Evolutionary conservation across 2,329 filamentous ascomycete species (phyloP), one percentile per base, ranked within the genome.

Genomic region (Calonectria montana): DNA sequence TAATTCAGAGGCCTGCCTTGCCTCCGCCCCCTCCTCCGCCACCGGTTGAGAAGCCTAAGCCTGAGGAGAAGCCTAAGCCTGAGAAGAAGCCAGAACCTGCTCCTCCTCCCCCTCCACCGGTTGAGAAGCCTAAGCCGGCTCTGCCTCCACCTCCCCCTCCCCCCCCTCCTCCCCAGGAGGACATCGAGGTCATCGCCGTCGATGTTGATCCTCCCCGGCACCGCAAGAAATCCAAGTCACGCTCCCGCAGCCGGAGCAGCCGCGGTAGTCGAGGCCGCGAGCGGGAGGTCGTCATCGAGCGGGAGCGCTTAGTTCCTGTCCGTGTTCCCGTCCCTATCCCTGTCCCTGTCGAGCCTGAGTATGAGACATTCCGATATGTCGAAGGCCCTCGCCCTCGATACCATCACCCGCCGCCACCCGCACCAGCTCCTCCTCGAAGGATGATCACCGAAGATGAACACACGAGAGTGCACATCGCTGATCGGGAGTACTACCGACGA

Each of bases 321-420:
- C 82, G 82, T 12, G 78, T 83, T 50, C 84, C 82, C 9, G 83
- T 87, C 2, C 86, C 84, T 21, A 83, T 86, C 7, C 84, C 83
- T 0, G 83, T 85, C 21, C 82, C 81, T 62, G 79, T 80, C 25
- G 83, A 83, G 75, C 82, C 82, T 41, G 76, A 80, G 71, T 86
- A 86, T 73, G 88, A 88, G 43, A 87, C 87, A 35, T 90, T 83
- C 76, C 87, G 88, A 8, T 89, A 90, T 75, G 84, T 90, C 61
- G 87, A 90, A 70, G 87, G 86, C 0, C 85, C 87, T 35, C 82
- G 86, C 0, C 85, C 87, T 29, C 82, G 85, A 63, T 81, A 84
- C 25, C 75, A 73, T 50, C 45, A 76, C 12, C 75, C 78, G 25
- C 77, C 80, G 50, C 74, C 81, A 55, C 75, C 84, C 72, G 81